Conservation (phyloP, 495 filamentous ascomycete species). For the Viridothelium virens region DNA sequence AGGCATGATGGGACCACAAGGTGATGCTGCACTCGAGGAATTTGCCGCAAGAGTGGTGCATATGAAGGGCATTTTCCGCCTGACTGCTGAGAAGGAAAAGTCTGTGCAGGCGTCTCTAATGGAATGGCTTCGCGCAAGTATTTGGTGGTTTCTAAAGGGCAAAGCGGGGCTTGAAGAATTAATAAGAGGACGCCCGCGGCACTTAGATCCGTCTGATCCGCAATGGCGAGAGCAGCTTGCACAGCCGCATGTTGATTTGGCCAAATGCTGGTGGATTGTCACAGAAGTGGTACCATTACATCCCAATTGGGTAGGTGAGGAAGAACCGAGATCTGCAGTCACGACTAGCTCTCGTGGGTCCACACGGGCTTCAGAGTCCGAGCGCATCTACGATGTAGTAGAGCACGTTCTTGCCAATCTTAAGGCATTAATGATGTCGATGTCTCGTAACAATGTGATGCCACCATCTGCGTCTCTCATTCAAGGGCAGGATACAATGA, state of each 20-base stretch:
- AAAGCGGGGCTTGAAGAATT: slow-evolving; percentile 62
- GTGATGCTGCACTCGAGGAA: slow-evolving; percentile 57
- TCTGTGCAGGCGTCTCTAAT: slow-evolving; percentile 39
- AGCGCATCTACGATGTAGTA: slow-evolving; percentile 1
- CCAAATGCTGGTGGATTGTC: slow-evolving; percentile 75
- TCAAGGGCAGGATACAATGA: slow-evolving; percentile 59
- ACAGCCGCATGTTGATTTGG: slow-evolving; percentile 57
- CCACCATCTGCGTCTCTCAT: slow-evolving; percentile 51
- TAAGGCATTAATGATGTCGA: slow-evolving; percentile 66
- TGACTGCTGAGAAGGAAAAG: slow-evolving; percentile 63
- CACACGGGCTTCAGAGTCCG: slow-evolving; percentile 27
- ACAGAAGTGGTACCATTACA: slow-evolving; percentile 46
- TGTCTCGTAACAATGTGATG: slow-evolving; percentile 71
- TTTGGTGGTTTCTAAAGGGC: slow-evolving; percentile 86
- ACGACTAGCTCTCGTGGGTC: slow-evolving; percentile 26
- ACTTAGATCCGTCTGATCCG: slow-evolving; percentile 38
- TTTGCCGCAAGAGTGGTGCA: slow-evolving; percentile 61
- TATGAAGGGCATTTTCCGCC: slow-evolving; percentile 57
- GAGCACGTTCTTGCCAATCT: slow-evolving; percentile 53
- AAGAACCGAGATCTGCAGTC: slow-evolving; percentile 5
- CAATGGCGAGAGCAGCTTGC: slow-evolving; percentile 28
- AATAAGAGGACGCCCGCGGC: slow-evolving; percentile 52
- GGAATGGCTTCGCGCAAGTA: slow-evolving; percentile 59
- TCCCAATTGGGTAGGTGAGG: slow-evolving; percentile 35
- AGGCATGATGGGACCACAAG: slow-evolving; percentile 30